Evolutionary conservation across 202 grass and related monocot genomes (phyloP).

Genomic region (Zoysia matrella): DNA sequence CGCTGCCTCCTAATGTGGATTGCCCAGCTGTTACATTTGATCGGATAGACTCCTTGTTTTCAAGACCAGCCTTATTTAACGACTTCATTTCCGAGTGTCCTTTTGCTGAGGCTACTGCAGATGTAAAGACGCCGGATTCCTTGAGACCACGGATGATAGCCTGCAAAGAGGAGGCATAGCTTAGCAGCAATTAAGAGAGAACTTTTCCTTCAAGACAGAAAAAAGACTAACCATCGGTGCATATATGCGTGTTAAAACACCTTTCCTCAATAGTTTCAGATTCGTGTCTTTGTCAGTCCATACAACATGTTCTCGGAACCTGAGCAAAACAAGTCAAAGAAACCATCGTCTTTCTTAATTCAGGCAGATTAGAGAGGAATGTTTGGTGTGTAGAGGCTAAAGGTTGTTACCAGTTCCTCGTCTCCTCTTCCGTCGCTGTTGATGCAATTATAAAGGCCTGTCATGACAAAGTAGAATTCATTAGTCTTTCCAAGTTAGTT

Average conservation of each 20-base stretch:
- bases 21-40: conserved; percentile 40
- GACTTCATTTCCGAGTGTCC: conserved; percentile 53
- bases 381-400: neutral
- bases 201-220: conserved; percentile 9
- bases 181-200: conserved; percentile 36
- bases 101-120: conserved; percentile 79
- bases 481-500: conserved; percentile 12
- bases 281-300: conserved; percentile 90
- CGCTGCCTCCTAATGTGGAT: conserved; percentile 14
- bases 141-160: conserved; percentile 92
- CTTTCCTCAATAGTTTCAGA: conserved; percentile 93
- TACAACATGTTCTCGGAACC: conserved; percentile 91
- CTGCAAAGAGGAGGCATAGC: conserved; percentile 45
- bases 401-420: conserved; percentile 82
- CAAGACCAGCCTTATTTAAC: conserved; percentile 37
- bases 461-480: conserved; percentile 22
- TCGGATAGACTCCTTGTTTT: conserved; percentile 45
- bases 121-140: conserved; percentile 82
- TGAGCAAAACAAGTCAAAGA: conserved; percentile 42
- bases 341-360: conserved; percentile 15
- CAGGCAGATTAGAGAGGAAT: conserved; percentile 10
- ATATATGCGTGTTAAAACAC: conserved; percentile 90
- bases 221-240: conserved; percentile 80
- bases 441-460: conserved; percentile 99
- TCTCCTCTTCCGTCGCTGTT: conserved; percentile 90